Conservation (phyloP, 2,329 filamentous ascomycete genomes). For the Atkinsonella texensis region DNA sequence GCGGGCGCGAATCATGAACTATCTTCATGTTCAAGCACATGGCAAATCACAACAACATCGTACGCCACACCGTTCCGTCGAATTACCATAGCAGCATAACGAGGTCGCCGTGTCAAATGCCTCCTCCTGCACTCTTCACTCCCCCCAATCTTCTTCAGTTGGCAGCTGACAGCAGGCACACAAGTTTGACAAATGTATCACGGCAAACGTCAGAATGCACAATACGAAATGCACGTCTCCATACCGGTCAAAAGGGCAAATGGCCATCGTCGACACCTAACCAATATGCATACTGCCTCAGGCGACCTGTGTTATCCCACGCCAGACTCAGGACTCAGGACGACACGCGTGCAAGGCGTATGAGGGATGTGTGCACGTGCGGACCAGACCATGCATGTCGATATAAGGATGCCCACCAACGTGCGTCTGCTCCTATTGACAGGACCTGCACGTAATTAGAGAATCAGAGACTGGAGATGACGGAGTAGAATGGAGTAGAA, state of each 20-base stretch:
- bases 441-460: background rate
- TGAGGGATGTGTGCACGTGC: background rate
- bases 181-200: background rate
- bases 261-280: background rate
- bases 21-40: too few species aligned
- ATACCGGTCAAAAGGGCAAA: background rate
- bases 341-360: background rate
- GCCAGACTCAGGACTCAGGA: background rate
- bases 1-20: too few species aligned
- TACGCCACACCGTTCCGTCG: background rate
- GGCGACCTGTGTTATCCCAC: background rate
- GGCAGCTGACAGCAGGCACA: background rate
- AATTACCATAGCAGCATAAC: too few species aligned
- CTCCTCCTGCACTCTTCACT: background rate
- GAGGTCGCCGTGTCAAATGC: background rate
- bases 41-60: background rate
- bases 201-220: background rate
- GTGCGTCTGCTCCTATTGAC: background rate
- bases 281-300: background rate
- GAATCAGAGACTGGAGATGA: background rate
- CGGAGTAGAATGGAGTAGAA: too few species aligned
- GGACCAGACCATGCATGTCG: background rate
- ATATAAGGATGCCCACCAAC: background rate
- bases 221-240: background rate
- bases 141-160: background rate